Evolutionary conservation across 2,329 filamentous ascomycete genomes (phyloP).

Genomic region (Aphanocladium album): DNA sequence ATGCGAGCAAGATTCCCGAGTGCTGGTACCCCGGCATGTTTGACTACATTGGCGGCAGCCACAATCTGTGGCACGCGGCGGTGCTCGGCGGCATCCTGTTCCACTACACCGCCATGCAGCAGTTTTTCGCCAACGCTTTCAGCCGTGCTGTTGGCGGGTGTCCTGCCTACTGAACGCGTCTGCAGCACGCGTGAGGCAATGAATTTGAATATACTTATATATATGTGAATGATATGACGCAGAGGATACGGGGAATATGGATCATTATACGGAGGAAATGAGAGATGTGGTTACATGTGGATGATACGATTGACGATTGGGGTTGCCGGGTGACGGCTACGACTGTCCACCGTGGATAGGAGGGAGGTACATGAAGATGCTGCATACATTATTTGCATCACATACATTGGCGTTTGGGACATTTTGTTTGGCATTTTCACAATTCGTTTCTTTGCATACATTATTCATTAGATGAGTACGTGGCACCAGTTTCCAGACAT

Average conservation of each 20-base stretch:
- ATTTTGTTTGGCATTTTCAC: slow-evolving; percentile 1
- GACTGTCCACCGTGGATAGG: not conserved
- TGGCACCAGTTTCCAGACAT: not conserved
- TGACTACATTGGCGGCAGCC: slow-evolving; percentile 90
- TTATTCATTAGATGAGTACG: not conserved
- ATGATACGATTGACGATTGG: slow-evolving; percentile 5
- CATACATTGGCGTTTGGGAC: slow-evolving; percentile 11
- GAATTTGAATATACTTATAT: not conserved
- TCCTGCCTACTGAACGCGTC: slow-evolving; percentile 39
- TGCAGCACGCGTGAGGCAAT: not conserved
- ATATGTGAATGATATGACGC: not conserved
- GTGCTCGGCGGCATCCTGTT: slow-evolving; percentile 95
- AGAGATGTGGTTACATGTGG: not conserved
- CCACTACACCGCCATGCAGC: slow-evolving; percentile 93
- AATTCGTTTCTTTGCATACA: slow-evolving; percentile 3
- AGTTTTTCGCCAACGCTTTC: slow-evolving; percentile 81
- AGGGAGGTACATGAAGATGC: not conserved
- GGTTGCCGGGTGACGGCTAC: not conserved
- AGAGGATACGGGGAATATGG: not conserved
- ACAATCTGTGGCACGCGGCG: slow-evolving; percentile 96
- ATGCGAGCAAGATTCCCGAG: slow-evolving; percentile 89
- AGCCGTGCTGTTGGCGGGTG: slow-evolving; percentile 58
- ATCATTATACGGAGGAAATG: not conserved
- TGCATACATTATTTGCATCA: slow-evolving; percentile 9
- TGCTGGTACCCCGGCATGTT: slow-evolving; percentile 89